Conservation (phyloP, 208 protist genomes). For the Tritrichomonas foetus region DNA sequence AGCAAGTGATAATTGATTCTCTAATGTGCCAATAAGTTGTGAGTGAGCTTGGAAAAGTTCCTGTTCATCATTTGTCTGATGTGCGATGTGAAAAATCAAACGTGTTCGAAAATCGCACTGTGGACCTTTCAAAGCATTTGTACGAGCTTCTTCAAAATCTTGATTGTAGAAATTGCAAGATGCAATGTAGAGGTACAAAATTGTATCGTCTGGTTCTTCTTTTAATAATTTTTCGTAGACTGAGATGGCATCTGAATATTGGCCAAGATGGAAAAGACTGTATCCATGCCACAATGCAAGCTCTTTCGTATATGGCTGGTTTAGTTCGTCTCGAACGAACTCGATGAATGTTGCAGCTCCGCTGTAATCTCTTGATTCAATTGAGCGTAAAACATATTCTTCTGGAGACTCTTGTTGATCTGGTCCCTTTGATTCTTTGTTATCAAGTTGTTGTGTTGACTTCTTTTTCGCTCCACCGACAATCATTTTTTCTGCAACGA, state of each 20-base stretch:
- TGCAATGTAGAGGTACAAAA: neutral
- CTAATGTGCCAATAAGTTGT: neutral
- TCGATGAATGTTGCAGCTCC: slow-evolving; percentile 33
- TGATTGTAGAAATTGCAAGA: neutral
- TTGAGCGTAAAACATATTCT: neutral
- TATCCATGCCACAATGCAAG: neutral
- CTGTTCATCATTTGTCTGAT: neutral
- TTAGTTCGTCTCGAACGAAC: neutral
- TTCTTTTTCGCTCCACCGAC: too few species aligned
- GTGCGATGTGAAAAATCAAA: slow-evolving; percentile 10
- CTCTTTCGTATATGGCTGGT: neutral
- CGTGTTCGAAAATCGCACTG: neutral
- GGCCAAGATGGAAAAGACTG: neutral
- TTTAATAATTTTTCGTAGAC: slow-evolving; percentile 1
- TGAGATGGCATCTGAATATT: neutral
- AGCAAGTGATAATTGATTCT: slow-evolving; percentile 16
- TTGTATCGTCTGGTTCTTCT: slow-evolving; percentile 9
- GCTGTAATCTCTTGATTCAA: neutral
- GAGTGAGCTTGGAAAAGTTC: neutral
- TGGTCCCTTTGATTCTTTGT: too few species aligned
- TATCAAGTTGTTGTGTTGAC: too few species aligned
- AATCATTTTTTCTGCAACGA: too few species aligned
- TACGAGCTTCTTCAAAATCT: neutral
- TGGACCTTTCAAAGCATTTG: neutral
- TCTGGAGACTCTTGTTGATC: neutral